A percentile compares a stretch with the other conserved stretches of the same genome.
Evolutionary conservation across 768 basidiomycete species (phyloP).

Genomic region (Cystofilobasidium ferigula): DNA sequence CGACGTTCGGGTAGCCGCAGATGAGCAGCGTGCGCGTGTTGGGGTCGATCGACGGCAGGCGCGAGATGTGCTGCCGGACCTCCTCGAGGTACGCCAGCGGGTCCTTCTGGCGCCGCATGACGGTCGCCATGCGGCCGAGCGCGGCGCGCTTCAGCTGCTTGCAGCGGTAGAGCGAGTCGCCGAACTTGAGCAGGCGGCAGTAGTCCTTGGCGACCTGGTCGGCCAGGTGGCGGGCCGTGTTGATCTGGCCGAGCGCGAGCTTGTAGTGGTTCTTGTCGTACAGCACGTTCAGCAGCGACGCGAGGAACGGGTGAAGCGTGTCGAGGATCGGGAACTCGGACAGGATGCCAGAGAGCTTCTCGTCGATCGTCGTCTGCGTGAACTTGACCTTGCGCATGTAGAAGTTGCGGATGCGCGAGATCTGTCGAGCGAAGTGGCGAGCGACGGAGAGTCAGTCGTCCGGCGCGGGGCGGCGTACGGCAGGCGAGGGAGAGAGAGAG

Average conservation of each 20-base stretch:
- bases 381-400: conserved; percentile 99
- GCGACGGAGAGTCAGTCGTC: conserved; percentile 3
- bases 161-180: conserved; percentile 92
- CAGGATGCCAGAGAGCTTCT: conserved; percentile 84
- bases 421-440: background rate
- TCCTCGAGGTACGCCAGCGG: conserved; percentile 96
- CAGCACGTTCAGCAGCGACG: conserved; percentile 91
- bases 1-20: conserved; percentile 98
- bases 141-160: conserved; percentile 97
- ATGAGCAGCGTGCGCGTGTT: conserved; percentile 95
- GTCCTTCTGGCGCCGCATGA: conserved; percentile 98
- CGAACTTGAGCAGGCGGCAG: conserved; percentile 84
- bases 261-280: conserved; percentile 89
- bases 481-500: no score
- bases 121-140: conserved; percentile 96
- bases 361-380: conserved; percentile 91
- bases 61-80: conserved; percentile 96
- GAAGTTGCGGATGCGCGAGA: conserved; percentile 28
- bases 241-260: conserved; percentile 89
- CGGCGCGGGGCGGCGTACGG: no score
- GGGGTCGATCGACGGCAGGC: conserved; percentile 95
- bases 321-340: conserved; percentile 89
- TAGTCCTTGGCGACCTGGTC: conserved; percentile 97
- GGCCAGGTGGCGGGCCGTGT: conserved; percentile 89
- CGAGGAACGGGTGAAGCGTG: conserved; percentile 92